Base-by-base conservation (phyloP, 495 filamentous ascomycete species). In the Collariella sp. region DNA sequence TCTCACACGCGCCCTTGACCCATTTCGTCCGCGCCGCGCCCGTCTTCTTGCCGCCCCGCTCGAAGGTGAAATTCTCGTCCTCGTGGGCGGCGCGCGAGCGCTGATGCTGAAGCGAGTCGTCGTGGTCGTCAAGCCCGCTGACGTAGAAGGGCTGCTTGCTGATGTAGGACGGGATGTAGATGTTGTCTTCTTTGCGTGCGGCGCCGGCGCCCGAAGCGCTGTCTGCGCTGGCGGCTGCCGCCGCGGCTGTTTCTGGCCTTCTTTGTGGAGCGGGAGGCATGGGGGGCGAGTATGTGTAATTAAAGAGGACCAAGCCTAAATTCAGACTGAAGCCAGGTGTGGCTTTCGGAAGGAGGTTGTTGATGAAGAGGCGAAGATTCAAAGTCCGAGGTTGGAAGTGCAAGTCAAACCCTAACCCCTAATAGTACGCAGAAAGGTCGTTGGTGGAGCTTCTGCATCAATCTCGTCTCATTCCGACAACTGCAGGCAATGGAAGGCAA, bases 141-240 rank as follows among this genome's bases (percentile, higher is more conserved):
- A 93, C 79, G 74, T 97, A 98, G 73, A 98, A 98, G 18, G 93
- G 93, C 58, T 95, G 93, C 69, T 95, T 95, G 61, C 90, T 88
- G 77, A 98, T 98, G 79, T 95, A 98, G 46, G 88, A 80, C 10
- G 93, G 93, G 69, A 98, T 98, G 78, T 98, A 98, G 72, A 96
- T 91, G 81, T 98, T 98, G 69, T 85, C 85, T 70, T 89, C 85
- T 62, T 90, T 89, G 52, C 75, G 79, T 46, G 79, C 75, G 19
- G 77, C 74, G 43, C 74, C 79, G 9, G 77, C 72, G 33, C 67
- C 72, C 29, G 56, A 44, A 24, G 36, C 57, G 38, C 22, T 50
- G 13, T 29, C 56, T n/a, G 61, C 33, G 40, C 24, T 57, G 19
- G 56, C 54, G 47, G 42, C 35, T 1, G 45, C 38, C 16, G 31